Percentiles rank a stretch among this genome's conserved stretches.
These are phyloP conservation scores for Zizania palustris DNA, from an alignment of 202 grass and related monocot species.

Conservation along the genomic window DNA sequence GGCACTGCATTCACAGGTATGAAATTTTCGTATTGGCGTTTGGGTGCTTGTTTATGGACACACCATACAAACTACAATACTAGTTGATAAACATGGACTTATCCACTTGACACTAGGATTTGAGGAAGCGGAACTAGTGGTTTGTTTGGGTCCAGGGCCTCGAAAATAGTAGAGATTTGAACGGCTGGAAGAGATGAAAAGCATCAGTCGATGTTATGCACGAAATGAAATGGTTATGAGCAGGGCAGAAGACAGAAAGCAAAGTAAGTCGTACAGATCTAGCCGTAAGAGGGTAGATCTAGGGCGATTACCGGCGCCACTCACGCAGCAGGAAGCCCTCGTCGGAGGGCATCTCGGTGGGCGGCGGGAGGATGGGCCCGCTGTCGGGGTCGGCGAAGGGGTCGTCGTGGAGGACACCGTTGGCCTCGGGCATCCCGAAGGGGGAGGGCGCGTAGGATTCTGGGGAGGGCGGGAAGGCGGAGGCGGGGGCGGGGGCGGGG, in stretches of 20 bases:
- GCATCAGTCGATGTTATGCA: too few relatives aligned
- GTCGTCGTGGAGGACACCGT: conserved; percentile 50
- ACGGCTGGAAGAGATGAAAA: not conserved
- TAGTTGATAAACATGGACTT: not conserved
- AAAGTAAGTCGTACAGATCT: not conserved
- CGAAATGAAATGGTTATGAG: too few relatives aligned
- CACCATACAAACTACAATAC: too few relatives aligned
- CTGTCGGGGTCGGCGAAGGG: conserved; percentile 40
- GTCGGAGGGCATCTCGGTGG: conserved; percentile 61
- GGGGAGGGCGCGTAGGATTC: conserved; percentile 46
- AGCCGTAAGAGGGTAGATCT: conserved; percentile 15
- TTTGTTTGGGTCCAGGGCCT: too few relatives aligned
- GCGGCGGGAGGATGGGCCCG: conserved; percentile 67
- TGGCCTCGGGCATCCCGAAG: conserved; percentile 62
- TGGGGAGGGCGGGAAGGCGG: conserved; percentile 56
- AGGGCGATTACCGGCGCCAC: conserved; percentile 68
- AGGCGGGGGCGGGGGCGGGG: conserved; percentile 28
- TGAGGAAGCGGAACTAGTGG: too few relatives aligned
- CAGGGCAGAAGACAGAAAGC: too few relatives aligned
- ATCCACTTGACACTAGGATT: not conserved
- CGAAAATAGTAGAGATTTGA: too few relatives aligned
- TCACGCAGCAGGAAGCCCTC: conserved; percentile 81
- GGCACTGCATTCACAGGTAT: too few relatives aligned
- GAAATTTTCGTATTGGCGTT: too few relatives aligned
- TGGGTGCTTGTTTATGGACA: too few relatives aligned